phyloP scores from a whole-genome alignment of 331 rosid species.

The Rhamnella rubrinervis region DNA sequence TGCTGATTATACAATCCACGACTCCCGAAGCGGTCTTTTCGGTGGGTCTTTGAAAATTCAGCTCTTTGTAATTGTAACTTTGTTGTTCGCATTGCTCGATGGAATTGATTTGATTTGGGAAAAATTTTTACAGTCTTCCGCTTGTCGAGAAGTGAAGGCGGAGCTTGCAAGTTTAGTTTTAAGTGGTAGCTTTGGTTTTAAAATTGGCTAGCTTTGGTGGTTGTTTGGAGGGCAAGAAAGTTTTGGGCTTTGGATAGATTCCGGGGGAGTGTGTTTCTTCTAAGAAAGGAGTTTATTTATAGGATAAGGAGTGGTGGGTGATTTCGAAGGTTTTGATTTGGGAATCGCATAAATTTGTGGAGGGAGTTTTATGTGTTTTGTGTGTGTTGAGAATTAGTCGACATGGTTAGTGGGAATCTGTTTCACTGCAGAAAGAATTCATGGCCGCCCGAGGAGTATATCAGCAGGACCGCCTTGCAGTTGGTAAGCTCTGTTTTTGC shows the following conservation, averaged over 20 bases:
- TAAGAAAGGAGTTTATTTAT: background rate
- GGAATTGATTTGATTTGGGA: too few species aligned
- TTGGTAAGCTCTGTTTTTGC: conserved; percentile 41
- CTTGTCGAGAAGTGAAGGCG: too few species aligned
- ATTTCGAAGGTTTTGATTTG: conserved; percentile 15
- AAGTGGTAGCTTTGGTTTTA: too few species aligned
- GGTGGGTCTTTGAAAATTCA: background rate
- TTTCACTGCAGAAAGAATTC: conserved; percentile 88
- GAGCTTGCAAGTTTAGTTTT: too few species aligned
- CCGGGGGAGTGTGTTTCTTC: conserved; percentile 10
- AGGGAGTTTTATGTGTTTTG: background rate
- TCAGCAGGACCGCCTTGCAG: conserved; percentile 70
- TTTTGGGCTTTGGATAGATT: conserved; percentile 1
- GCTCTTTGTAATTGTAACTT: too few species aligned
- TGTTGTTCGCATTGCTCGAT: too few species aligned
- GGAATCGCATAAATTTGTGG: background rate
- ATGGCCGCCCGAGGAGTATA: conserved; percentile 93
- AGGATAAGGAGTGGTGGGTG: conserved; percentile 1
- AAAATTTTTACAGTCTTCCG: too few species aligned
- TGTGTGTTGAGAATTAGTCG: conserved; percentile 9
- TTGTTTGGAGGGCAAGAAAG: background rate
- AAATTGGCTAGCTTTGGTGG: background rate
- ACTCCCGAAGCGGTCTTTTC: background rate
- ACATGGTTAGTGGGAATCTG: conserved; percentile 68
- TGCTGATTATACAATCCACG: background rate